Base-by-base conservation (phyloP, 2,329 filamentous ascomycete genomes). In the Leptographium wingfieldii region DNA sequence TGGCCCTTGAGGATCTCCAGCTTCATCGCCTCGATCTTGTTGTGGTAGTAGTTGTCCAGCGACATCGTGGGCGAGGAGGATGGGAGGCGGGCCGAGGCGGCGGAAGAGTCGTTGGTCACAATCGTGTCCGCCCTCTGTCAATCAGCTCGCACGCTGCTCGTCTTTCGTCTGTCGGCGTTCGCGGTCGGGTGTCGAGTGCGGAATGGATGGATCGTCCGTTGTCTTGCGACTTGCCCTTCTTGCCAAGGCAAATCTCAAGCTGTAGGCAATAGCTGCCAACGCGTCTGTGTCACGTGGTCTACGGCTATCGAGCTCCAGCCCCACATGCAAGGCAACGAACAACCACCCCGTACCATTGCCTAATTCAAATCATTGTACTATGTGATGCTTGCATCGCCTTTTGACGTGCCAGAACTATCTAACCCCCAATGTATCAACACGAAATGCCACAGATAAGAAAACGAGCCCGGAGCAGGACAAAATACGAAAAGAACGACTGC, bases 11-110 rank as follows among this genome's bases (percentile, higher is more conserved):
- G 92, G 73, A 99, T 99, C 84, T 99, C 92, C 74, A 99, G 91
- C 87, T 97, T 97, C 89, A 97, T 96, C 74, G 88, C 86, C 89
- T 99, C 94, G 77, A 97, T 97, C 82, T 99, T 99, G 82, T 97
- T 97, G 78, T 94, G 90, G 76, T 95, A 99, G 80, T 96, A 99
- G 76, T 88, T 95, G 76, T 97, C 94, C 77, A 99, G 89, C 83
- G 92, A 92, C 94, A 99, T 99, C 73, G 72, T 86, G 82, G 74
- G 70, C 43, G 19, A 4, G 16, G 16, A 9, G 16, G 29, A 9
- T 2, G 49, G 35, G 10, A 35, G 40, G 29, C 49, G 16, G 29
- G 33, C 22, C 19, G 6, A 27, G 11, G 19, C 11, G 19, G 27
- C 33, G 25, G 38, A 7, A 55, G 14, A 43, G 33, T 22, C 10